Evolutionary conservation across 2,329 filamentous ascomycete genomes (phyloP), one percentile per base, ranked within the genome.

Genomic region (Setomelanomma holmii): DNA sequence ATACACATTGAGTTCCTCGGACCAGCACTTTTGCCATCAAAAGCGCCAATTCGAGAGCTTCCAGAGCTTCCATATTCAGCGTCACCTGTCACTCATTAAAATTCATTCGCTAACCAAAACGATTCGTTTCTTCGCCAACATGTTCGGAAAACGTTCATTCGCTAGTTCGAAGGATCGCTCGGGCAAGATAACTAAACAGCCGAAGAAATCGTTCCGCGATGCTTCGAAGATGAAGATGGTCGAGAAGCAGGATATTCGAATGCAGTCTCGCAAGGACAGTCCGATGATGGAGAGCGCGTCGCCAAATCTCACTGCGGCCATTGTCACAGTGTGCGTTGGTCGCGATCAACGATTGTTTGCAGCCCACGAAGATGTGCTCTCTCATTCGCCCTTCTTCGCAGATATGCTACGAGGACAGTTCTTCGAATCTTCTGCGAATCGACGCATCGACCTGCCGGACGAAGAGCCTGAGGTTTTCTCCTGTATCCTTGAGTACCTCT

Each of bases 401-500:
- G 82, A 85, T 69, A 84, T 86, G 66, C 84, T 91, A 70, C 86
- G 85, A 69, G 86, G 85, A 72, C 86, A 89, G 74, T 89, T 89
- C 79, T 84, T 88, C 76, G 88, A 89, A 73, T 30, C 10, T 14
- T 83, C 79, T 60, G 76, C 78, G 78, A 80, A 86, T 83, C 87
- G 90, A 81, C 85, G 90, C 86, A 86, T 91, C 85, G 76, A 88
- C 85, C 81, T 89, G 82, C 81, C 89, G 84, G 82, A 85, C 65
- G 85, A 86, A 83, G 91, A 96, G 81, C 91, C 93, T 65, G 92
- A 96, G 82, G 85, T 96, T 76, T 90, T 97, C 78, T 96, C 91
- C 75, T 93, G 89, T 71, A 83, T 97, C 69, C 91, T 97, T 80
- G 93, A 97, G 81, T 97, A 93, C 76, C 86, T 97, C 64, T 97